These are phyloP conservation scores for Eragrostis tef DNA, from an alignment of 202 grass and related monocot species.

Conservation along the genomic window DNA sequence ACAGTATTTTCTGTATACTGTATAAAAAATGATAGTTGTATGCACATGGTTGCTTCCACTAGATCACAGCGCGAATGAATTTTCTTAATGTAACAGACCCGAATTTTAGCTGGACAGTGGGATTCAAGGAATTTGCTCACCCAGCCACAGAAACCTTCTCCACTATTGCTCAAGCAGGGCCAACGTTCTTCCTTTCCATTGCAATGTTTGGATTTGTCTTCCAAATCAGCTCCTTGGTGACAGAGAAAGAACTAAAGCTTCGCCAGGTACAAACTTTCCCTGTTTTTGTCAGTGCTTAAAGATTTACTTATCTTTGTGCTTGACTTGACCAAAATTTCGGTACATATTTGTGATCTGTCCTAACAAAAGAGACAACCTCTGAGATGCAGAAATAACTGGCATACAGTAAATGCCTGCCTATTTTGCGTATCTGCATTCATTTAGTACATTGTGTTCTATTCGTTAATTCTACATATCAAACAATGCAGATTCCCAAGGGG, in stretches of 20 bases:
- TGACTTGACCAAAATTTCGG: slow-evolving; percentile 33
- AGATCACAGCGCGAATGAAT: slow-evolving; percentile 30
- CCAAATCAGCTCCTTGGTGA: slow-evolving; percentile 88
- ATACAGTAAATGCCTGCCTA: not conserved
- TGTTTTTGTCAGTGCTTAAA: not conserved
- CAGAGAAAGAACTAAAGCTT: slow-evolving; percentile 94
- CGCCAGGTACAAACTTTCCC: slow-evolving; percentile 62
- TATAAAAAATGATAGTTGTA: slow-evolving; percentile 29
- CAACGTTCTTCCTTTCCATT: slow-evolving; percentile 95
- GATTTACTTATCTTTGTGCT: slow-evolving; percentile 30
- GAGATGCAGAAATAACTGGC: slow-evolving; percentile 34
- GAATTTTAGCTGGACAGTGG: slow-evolving; percentile 84
- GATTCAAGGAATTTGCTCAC: slow-evolving; percentile 95
- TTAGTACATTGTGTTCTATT: slow-evolving; percentile 11
- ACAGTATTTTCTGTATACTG: slow-evolving; percentile 1
- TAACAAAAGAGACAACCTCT: not conserved
- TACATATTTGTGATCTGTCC: slow-evolving; percentile 36
- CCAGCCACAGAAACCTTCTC: slow-evolving; percentile 93
- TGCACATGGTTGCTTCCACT: not conserved
- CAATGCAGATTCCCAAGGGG: slow-evolving; percentile 85
- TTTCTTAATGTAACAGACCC: slow-evolving; percentile 64
- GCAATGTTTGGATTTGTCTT: slow-evolving; percentile 99
- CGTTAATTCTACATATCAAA: not conserved
- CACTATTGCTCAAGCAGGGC: slow-evolving; percentile 71
- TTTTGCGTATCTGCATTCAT: not conserved